Conservation (phyloP, 2,329 filamentous ascomycete genomes). For the Dactylonectria estremocensis region DNA sequence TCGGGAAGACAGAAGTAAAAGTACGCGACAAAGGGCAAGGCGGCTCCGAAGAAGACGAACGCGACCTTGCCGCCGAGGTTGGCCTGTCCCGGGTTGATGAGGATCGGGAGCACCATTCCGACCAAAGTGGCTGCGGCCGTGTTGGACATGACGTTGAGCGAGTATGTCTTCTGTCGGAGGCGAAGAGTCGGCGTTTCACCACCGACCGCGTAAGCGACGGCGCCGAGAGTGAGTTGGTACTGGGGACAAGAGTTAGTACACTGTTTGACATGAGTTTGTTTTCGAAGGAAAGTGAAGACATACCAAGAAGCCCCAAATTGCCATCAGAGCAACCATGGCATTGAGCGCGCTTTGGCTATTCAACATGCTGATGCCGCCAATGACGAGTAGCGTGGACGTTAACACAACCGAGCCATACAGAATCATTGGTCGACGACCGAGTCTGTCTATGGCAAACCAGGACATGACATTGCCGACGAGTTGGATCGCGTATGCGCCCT, state of each 20-base stretch:
- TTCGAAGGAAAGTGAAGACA: background rate
- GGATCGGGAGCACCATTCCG: constrained; percentile 15
- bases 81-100: constrained; percentile 20
- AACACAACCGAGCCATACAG: constrained; percentile 44
- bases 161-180: constrained; percentile 23
- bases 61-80: constrained; percentile 21
- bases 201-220: constrained; percentile 11
- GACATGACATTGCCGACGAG: constrained; percentile 48
- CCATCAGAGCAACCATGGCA: constrained; percentile 17
- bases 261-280: no score
- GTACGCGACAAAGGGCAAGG: constrained; percentile 8
- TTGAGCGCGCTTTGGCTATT: constrained; percentile 5
- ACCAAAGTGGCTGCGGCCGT: constrained; percentile 11
- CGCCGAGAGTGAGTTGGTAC: constrained; percentile 22
- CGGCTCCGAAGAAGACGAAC: constrained; percentile 14
- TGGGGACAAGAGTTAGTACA: background rate
- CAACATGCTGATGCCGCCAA: constrained; percentile 38
- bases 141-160: constrained; percentile 20
- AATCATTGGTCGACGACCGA: constrained; percentile 48
- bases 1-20: constrained; percentile 18
- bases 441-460: constrained; percentile 47
- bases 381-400: constrained; percentile 44
- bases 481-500: constrained; percentile 47
- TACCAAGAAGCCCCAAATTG: constrained; percentile 20
- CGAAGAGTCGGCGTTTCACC: constrained; percentile 14